A percentile compares a stretch with the other conserved stretches of the same genome.
Evolutionary conservation across 441 rosid genomes (phyloP).

Genomic region (Iberis amara): DNA sequence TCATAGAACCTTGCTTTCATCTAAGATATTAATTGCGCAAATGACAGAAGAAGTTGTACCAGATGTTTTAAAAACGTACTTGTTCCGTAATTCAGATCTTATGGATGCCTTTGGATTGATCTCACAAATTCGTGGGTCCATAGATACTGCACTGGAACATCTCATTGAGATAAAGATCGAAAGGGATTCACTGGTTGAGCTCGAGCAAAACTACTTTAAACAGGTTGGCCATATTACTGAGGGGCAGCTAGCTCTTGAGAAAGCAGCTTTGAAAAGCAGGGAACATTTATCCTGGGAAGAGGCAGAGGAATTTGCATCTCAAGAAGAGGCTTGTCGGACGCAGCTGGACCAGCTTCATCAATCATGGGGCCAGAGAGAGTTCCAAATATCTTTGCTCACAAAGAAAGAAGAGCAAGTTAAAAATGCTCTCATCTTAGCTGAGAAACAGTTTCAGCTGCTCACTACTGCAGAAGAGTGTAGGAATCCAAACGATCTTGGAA

Average conservation of each 20-base stretch:
- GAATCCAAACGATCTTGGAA: constrained; percentile 49
- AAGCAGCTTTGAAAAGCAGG: constrained; percentile 82
- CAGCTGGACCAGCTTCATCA: constrained; percentile 85
- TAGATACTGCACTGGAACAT: constrained; percentile 80
- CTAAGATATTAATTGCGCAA: constrained; percentile 56
- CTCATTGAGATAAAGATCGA: constrained; percentile 78
- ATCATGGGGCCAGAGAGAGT: constrained; percentile 85
- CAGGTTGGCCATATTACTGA: constrained; percentile 88
- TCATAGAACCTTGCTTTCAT: constrained; percentile 50
- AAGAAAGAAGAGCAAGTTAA: constrained; percentile 69
- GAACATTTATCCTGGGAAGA: constrained; percentile 99
- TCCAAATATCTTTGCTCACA: constrained; percentile 54
- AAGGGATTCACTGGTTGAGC: constrained; percentile 72
- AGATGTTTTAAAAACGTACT: constrained; percentile 64
- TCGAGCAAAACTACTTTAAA: constrained; percentile 80
- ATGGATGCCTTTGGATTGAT: constrained; percentile 87
- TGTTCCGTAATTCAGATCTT: constrained; percentile 70
- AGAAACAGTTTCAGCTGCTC: constrained; percentile 61
- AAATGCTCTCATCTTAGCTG: constrained; percentile 54
- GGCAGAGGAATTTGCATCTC: constrained; percentile 97
- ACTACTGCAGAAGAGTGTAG: constrained; percentile 44
- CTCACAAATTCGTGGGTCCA: constrained; percentile 79
- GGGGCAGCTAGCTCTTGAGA: constrained; percentile 84
- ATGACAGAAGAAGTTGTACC: constrained; percentile 72
- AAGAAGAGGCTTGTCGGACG: constrained; percentile 93